phyloP scores from a whole-genome alignment of 2,329 filamentous ascomycete species.

The Clonostachys rhizophaga region DNA sequence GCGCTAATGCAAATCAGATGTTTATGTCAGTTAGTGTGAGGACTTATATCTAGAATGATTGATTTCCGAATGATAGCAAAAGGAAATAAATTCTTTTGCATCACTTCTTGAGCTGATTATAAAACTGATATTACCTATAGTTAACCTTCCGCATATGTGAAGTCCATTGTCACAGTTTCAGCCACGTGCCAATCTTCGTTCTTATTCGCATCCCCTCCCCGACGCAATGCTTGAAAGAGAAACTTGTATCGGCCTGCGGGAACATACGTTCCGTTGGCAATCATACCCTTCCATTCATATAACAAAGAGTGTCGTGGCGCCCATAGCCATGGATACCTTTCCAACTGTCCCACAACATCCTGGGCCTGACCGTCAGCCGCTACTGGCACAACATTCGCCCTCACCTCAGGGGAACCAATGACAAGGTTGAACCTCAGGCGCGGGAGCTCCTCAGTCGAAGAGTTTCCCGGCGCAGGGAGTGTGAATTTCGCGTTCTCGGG shows the following conservation, averaged over 20 bases:
- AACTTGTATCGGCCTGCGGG: conserved; percentile 45
- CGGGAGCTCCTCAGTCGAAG: conserved; percentile 39
- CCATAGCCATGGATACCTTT: conserved; percentile 31
- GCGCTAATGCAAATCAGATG: too few species aligned
- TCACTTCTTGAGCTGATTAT: too few species aligned
- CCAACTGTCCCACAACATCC: conserved; percentile 35
- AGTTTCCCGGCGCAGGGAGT: conserved; percentile 31
- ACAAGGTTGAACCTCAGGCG: conserved; percentile 37
- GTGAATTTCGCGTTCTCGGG: conserved; percentile 29
- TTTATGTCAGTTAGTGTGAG: too few species aligned
- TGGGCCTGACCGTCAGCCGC: conserved; percentile 27
- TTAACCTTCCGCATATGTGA: conserved; percentile 29
- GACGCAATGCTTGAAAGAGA: conserved; percentile 38
- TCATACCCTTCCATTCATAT: conserved; percentile 37
- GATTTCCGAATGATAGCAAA: too few species aligned
- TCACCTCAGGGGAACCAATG: conserved; percentile 12
- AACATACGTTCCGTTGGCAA: conserved; percentile 40
- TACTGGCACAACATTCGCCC: conserved; percentile 10
- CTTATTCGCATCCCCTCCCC: conserved; percentile 42
- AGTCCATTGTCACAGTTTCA: conserved; percentile 34
- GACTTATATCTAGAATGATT: too few species aligned
- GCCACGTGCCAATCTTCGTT: conserved; percentile 39
- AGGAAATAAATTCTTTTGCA: too few species aligned
- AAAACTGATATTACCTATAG: conserved; percentile 1
- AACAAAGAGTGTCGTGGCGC: conserved; percentile 14